Percentiles rank a stretch among this genome's conserved stretches.
Evolutionary conservation across 805 yeast species (phyloP).

Genomic region (Kluyveromyces nonfermentans): DNA sequence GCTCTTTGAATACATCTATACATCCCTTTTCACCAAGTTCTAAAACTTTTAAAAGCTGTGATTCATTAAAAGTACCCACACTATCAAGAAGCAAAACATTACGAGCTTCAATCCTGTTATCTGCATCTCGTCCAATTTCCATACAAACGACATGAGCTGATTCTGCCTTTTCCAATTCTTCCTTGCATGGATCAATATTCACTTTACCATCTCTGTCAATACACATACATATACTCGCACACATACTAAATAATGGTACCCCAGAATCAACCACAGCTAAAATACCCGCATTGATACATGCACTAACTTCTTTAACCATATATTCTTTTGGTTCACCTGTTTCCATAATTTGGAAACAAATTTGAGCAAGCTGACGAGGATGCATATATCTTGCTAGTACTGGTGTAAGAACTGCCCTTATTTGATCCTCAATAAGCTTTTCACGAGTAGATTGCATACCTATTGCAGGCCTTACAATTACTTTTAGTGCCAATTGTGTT

Average conservation of each 20-base stretch:
- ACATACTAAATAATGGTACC: conserved; percentile 55
- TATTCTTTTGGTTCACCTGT: conserved; percentile 26
- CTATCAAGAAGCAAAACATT: conserved; percentile 64
- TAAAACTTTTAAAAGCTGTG: conserved; percentile 43
- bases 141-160: conserved; percentile 64
- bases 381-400: conserved; percentile 52
- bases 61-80: conserved; percentile 56
- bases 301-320: conserved; percentile 47
- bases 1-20: conserved; percentile 32
- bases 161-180: conserved; percentile 33
- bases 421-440: conserved; percentile 59
- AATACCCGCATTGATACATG: conserved; percentile 62
- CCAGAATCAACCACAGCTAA: conserved; percentile 78
- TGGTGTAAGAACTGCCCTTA: conserved; percentile 52
- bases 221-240: conserved; percentile 43
- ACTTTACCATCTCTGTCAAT: conserved; percentile 23
- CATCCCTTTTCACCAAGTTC: conserved; percentile 42
- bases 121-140: conserved; percentile 38
- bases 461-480: conserved; percentile 64
- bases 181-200: conserved; percentile 37
- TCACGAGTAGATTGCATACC: conserved; percentile 76
- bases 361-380: conserved; percentile 72
- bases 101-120: conserved; percentile 28
- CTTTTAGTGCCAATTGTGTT: conserved; percentile 64
- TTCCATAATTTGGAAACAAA: conserved; percentile 56